phyloP scores from a whole-genome alignment of 2,329 filamentous ascomycete genomes.

The Fusarium sp. region DNA sequence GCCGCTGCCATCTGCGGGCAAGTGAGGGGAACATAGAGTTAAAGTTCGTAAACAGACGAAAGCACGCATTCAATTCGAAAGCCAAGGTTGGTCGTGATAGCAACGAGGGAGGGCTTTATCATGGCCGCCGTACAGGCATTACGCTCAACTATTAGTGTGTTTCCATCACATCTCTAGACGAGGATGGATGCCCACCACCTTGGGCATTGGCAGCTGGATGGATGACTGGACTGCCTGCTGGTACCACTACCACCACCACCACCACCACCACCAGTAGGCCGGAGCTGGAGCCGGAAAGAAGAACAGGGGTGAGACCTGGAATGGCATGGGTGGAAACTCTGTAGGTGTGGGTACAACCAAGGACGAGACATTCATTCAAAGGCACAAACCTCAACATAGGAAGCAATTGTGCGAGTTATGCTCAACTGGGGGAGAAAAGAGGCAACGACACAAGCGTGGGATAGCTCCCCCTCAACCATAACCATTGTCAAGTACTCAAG shows the following conservation, averaged over 20 bases:
- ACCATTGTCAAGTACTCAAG: neutral
- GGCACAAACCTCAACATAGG: conserved; percentile 22
- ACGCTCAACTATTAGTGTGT: conserved; percentile 1
- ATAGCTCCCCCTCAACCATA: neutral
- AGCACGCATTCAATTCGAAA: neutral
- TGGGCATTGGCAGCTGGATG: conserved; percentile 22
- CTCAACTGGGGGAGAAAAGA: conserved; percentile 24
- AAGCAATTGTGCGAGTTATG: conserved; percentile 33
- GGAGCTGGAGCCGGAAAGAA: conserved; percentile 41
- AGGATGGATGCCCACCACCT: conserved; percentile 25
- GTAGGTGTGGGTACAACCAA: conserved; percentile 21
- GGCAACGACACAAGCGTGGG: conserved; percentile 18
- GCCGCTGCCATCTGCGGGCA: neutral
- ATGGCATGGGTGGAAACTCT: conserved; percentile 9
- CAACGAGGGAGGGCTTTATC: neutral
- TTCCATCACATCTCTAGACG: conserved; percentile 18
- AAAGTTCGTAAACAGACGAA: neutral
- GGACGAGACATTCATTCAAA: conserved; percentile 29
- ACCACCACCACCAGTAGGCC: conserved; percentile 31
- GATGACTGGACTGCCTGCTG: conserved; percentile 6
- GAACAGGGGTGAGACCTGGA: conserved; percentile 30
- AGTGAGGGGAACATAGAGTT: neutral
- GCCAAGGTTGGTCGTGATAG: neutral
- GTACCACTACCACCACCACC: conserved; percentile 23
- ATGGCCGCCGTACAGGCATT: neutral